These are phyloP conservation scores for Cryphonectria naterciae DNA, from an alignment of 2,329 filamentous ascomycete genomes.

Conservation along the genomic window DNA sequence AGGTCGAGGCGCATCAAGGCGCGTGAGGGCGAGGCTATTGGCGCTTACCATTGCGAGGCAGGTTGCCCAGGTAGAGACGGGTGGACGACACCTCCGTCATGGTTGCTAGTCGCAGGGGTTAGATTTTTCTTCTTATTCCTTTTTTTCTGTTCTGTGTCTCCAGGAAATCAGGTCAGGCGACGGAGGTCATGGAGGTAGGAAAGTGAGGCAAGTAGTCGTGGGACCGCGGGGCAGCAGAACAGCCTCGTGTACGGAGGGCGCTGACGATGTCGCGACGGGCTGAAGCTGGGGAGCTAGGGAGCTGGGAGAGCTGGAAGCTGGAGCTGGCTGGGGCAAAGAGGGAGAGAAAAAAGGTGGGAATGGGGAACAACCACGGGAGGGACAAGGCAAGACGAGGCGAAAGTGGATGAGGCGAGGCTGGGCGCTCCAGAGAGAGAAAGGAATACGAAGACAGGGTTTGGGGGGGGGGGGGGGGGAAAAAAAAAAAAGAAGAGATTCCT, in stretches of 20 bases:
- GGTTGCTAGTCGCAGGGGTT: conserved; percentile 40
- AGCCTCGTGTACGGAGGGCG: conserved; percentile 1
- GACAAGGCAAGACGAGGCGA: conserved; percentile 21
- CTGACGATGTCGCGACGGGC: conserved; percentile 1
- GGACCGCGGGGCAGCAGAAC: not conserved
- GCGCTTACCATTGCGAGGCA: conserved; percentile 88
- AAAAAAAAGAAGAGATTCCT: not conserved
- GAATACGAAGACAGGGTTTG: conserved; percentile 3
- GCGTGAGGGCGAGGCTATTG: conserved; percentile 19
- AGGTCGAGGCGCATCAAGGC: conserved; percentile 4
- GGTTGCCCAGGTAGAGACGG: conserved; percentile 95
- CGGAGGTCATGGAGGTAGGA: not conserved
- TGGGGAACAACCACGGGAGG: no score
- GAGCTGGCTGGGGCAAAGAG: not conserved
- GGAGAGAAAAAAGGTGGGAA: not conserved
- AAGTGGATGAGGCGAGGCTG: conserved; percentile 26
- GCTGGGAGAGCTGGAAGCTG: not conserved
- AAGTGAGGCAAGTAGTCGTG: conserved; percentile 4
- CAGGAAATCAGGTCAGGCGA: conserved; percentile 26
- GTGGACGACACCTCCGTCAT: conserved; percentile 93
- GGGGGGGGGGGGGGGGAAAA: no score
- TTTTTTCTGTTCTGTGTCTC: conserved; percentile 14
- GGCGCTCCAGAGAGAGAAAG: conserved; percentile 8
- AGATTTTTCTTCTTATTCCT: no score
- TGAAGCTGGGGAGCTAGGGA: not conserved